These are phyloP conservation scores for Wickerhamiella australiensis DNA, from an alignment of 805 yeast genomes.

Conservation along the genomic window DNA sequence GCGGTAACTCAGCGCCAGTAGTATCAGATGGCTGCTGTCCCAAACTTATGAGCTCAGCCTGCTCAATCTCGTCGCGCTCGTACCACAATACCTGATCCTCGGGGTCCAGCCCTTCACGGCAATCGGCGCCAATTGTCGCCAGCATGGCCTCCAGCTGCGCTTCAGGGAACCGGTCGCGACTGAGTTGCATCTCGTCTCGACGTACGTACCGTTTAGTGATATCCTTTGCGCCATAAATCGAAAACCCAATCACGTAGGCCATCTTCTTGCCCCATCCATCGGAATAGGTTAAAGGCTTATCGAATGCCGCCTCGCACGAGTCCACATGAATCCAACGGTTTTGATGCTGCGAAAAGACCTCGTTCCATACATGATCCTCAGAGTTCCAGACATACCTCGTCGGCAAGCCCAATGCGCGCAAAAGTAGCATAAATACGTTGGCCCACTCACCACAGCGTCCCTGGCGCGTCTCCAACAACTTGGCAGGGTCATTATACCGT, in stretches of 20 bases:
- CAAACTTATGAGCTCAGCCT: conserved; percentile 23
- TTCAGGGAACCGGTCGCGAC: conserved; percentile 38
- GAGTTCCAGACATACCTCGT: conserved; percentile 72
- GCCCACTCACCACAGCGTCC: conserved; percentile 98
- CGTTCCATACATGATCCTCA: conserved; percentile 95
- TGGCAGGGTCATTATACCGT: conserved; percentile 56
- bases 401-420: conserved; percentile 52
- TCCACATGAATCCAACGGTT: conserved; percentile 76
- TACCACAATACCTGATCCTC: conserved; percentile 19
- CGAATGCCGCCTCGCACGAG: conserved; percentile 75
- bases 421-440: conserved; percentile 59
- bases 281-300: conserved; percentile 65
- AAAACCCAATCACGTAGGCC: conserved; percentile 73
- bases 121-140: conserved; percentile 25
- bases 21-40: conserved; percentile 13
- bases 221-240: conserved; percentile 49
- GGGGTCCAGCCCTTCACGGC: conserved; percentile 15
- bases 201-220: conserved; percentile 56
- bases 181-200: conserved; percentile 33
- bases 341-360: conserved; percentile 51
- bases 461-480: conserved; percentile 44
- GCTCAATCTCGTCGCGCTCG: conserved; percentile 21
- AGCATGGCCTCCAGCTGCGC: conserved; percentile 17
- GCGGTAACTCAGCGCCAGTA: conserved; percentile 31
- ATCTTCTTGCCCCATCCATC: conserved; percentile 88